These are phyloP conservation scores for Chlamydomonas reinhardtii DNA, from an alignment of 163 green algal species.

Conservation along the genomic window DNA sequence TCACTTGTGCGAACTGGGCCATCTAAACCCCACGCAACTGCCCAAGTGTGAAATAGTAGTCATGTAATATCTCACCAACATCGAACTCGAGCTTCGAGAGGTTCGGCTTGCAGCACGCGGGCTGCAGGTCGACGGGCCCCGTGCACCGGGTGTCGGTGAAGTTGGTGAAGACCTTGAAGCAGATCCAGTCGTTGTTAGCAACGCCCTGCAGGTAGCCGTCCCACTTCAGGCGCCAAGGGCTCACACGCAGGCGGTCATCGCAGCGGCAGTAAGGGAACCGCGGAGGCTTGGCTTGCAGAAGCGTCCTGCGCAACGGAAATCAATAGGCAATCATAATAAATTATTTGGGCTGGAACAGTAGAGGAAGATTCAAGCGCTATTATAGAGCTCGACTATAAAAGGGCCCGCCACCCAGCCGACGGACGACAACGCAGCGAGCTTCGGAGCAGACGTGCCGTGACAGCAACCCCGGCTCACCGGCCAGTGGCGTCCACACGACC, in stretches of 20 bases:
- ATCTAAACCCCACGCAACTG: no score
- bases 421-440: neutral
- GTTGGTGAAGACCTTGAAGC: conserved; percentile 16
- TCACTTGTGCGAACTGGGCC: no score
- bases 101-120: conserved; percentile 5
- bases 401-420: no score
- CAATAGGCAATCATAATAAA: neutral
- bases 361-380: no score
- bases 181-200: conserved; percentile 13
- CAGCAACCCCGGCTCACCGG: neutral
- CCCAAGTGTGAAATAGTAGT: no score
- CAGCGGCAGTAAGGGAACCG: conserved; percentile 39
- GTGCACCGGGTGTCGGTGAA: neutral
- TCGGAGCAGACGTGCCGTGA: neutral
- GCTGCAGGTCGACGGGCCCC: neutral
- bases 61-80: conserved; percentile 35
- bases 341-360: neutral
- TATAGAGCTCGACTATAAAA: no score
- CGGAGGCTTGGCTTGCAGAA: neutral
- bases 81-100: conserved; percentile 44
- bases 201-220: neutral
- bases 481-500: neutral
- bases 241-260: neutral
- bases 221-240: conserved; percentile 21
- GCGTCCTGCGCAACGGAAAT: conserved; percentile 12